phyloP scores from a whole-genome alignment of 345 rosid genomes.

The Brassica cretica region DNA sequence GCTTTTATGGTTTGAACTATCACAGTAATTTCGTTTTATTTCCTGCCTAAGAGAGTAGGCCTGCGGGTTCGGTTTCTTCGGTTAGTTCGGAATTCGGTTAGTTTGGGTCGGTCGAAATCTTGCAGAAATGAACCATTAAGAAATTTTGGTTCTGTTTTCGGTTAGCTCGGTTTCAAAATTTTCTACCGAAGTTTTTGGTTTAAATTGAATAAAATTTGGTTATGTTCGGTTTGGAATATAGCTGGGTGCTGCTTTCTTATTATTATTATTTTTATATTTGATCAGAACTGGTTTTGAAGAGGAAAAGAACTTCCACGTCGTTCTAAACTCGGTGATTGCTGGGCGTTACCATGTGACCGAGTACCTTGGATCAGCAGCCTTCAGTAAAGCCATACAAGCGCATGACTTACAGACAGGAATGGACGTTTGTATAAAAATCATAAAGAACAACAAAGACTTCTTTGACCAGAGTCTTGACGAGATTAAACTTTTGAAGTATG shows the following conservation, averaged over 20 bases:
- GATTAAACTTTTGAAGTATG: slow-evolving; percentile 96
- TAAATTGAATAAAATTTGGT: too few relatives aligned
- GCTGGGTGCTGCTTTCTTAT: slow-evolving; percentile 24
- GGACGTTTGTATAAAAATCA: slow-evolving; percentile 97
- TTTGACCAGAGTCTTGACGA: slow-evolving; percentile 99
- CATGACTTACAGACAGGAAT: slow-evolving; percentile 98
- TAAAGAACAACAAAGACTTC: slow-evolving; percentile 98
- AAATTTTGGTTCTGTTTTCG: too few relatives aligned
- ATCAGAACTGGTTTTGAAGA: slow-evolving; percentile 99
- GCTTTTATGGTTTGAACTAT: slow-evolving; percentile 1
- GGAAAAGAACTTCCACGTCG: slow-evolving; percentile 98
- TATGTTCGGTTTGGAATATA: too few relatives aligned
- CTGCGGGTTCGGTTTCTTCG: too few relatives aligned
- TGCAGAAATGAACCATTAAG: too few relatives aligned
- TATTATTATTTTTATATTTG: slow-evolving; percentile 1
- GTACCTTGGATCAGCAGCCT: slow-evolving; percentile 99
- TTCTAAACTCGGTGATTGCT: slow-evolving; percentile 89
- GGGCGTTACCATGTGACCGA: slow-evolving; percentile 99
- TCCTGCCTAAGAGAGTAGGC: neutral
- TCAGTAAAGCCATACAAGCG: slow-evolving; percentile 99
- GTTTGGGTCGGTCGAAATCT: too few relatives aligned
- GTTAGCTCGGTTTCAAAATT: too few relatives aligned
- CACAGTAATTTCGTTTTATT: slow-evolving; percentile 1
- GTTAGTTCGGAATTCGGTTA: too few relatives aligned
- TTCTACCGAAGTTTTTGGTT: too few relatives aligned